A percentile compares a stretch with the other conserved stretches of the same genome.
Conservation (phyloP, 2,329 filamentous ascomycete species). For the Rhynchosporium graminicola region DNA sequence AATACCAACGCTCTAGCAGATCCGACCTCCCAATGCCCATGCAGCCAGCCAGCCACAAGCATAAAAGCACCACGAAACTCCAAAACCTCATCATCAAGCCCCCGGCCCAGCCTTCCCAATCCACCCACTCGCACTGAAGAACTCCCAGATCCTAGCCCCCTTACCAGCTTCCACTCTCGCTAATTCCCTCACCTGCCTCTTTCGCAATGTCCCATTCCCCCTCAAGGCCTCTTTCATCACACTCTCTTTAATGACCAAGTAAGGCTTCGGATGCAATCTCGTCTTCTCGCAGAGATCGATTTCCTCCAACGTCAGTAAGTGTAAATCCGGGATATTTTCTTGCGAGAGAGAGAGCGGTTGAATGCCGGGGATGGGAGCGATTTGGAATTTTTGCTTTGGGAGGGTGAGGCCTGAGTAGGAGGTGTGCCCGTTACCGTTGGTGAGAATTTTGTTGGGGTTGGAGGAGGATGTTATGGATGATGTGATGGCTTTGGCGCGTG, state of each 20-base stretch:
- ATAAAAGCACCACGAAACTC: background rate
- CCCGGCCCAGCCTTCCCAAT: conserved; percentile 70
- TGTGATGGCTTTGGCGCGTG: conserved; percentile 47
- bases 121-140: conserved; percentile 92
- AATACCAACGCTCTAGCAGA: no score
- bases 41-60: background rate
- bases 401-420: conserved; percentile 37
- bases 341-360: conserved; percentile 48
- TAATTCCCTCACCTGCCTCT: conserved; percentile 88
- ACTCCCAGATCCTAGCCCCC: conserved; percentile 85
- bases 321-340: conserved; percentile 72
- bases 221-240: conserved; percentile 90
- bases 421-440: conserved; percentile 52
- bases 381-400: conserved; percentile 52
- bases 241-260: conserved; percentile 90
- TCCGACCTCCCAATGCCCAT: no score
- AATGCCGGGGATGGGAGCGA: conserved; percentile 49
- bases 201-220: conserved; percentile 84
- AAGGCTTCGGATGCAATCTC: conserved; percentile 89
- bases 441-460: conserved; percentile 52
- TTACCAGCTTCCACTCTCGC: conserved; percentile 83
- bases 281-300: conserved; percentile 81
- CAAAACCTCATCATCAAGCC: background rate
- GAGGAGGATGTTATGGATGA: conserved; percentile 6
- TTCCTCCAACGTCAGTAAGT: conserved; percentile 83